phyloP scores from a whole-genome alignment of 23 red algal species.

The Chondrus crispus region DNA sequence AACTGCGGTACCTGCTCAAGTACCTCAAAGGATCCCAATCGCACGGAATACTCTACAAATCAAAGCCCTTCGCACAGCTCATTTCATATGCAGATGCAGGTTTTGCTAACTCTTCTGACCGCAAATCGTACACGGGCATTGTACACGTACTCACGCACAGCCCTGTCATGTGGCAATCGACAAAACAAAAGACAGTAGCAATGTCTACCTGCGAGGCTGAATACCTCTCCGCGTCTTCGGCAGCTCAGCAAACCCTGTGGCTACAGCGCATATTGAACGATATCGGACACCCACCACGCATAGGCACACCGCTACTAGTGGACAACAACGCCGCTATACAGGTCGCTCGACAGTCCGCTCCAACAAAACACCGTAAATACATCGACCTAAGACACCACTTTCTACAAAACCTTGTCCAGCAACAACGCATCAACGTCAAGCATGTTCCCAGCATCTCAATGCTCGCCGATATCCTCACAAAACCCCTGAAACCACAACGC shows the following conservation, averaged over 20 bases:
- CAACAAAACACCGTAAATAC: slow-evolving; percentile 12
- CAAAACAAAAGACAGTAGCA: not conserved
- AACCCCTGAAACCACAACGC: no score
- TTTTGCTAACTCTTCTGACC: not conserved
- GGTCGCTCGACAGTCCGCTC: not conserved
- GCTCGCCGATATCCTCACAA: not conserved
- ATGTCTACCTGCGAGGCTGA: slow-evolving; percentile 1
- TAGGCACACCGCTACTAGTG: not conserved
- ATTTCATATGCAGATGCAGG: not conserved
- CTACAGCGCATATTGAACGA: not conserved
- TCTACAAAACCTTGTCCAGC: not conserved
- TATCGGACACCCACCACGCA: not conserved
- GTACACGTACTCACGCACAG: not conserved
- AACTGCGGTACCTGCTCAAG: not conserved
- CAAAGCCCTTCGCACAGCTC: not conserved
- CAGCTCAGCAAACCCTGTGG: not conserved
- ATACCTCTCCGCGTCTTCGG: not conserved
- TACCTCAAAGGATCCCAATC: not conserved
- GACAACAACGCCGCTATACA: not conserved
- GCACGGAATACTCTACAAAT: not conserved
- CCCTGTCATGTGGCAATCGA: not conserved
- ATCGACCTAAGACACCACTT: not conserved
- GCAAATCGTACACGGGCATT: not conserved
- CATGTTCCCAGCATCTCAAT: not conserved
- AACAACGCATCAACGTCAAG: not conserved